These are phyloP conservation scores for Nemania sp. DNA, from an alignment of 2,329 filamentous ascomycete species.

Conservation along the genomic window DNA sequence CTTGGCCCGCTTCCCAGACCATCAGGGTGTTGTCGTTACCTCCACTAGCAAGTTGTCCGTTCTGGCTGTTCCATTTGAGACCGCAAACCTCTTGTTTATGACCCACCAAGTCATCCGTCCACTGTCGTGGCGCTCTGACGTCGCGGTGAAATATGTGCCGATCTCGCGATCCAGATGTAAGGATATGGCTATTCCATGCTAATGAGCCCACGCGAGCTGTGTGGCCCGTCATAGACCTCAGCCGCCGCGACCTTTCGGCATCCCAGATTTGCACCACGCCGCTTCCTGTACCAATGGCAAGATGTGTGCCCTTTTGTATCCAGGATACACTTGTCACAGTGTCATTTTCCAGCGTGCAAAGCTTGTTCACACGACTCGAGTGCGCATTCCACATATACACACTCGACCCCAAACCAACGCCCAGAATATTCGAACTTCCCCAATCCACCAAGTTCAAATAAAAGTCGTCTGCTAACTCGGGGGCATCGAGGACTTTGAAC, in stretches of 20 bases:
- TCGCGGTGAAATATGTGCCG: conserved; percentile 94
- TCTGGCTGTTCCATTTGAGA: conserved; percentile 94
- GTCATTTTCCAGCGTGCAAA: conserved; percentile 91
- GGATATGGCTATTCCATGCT: conserved; percentile 97
- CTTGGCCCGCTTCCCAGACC: conserved; percentile 92
- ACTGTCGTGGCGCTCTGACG: conserved; percentile 90
- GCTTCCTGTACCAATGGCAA: conserved; percentile 93
- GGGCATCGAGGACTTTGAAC: conserved; percentile 96
- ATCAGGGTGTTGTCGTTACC: conserved; percentile 99
- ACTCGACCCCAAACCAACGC: conserved; percentile 87
- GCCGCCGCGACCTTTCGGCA: conserved; percentile 79
- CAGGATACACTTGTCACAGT: conserved; percentile 96
- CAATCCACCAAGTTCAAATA: conserved; percentile 97
- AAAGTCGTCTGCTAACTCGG: conserved; percentile 95
- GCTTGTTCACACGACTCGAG: conserved; percentile 86
- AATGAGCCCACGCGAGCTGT: conserved; percentile 90
- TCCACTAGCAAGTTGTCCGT: conserved; percentile 90
- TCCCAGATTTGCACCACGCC: conserved; percentile 98
- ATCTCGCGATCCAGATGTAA: conserved; percentile 93
- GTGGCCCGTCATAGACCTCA: conserved; percentile 97
- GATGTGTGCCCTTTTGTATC: conserved; percentile 96
- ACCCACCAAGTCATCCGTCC: conserved; percentile 81
- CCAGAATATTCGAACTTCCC: conserved; percentile 92
- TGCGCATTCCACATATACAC: conserved; percentile 99
- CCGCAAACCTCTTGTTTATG: conserved; percentile 99